Evolutionary conservation across 2,329 filamentous ascomycete genomes (phyloP).

Genomic region (Neofusicoccum cordaticola): DNA sequence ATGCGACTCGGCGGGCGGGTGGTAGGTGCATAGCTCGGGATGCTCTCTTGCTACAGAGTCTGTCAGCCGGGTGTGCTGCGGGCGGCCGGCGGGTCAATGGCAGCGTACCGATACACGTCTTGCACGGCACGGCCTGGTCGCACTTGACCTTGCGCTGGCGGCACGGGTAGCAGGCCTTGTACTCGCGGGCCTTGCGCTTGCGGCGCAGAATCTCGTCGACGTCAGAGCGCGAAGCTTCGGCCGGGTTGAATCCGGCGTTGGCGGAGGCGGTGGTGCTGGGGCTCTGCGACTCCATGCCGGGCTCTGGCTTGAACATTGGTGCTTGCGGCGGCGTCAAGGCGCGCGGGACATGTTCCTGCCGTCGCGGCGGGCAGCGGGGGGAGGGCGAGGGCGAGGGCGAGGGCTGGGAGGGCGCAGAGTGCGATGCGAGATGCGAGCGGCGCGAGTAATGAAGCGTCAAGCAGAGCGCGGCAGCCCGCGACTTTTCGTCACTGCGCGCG

Average conservation of each 20-base stretch:
- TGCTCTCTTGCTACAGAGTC: conserved; percentile 39
- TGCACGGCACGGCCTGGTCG: conserved; percentile 48
- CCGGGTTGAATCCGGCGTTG: conserved; percentile 2
- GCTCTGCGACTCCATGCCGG: conserved; percentile 17
- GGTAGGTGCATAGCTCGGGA: conserved; percentile 49
- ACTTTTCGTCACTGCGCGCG: conserved; percentile 7
- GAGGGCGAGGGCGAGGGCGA: background rate
- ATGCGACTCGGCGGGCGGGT: conserved; percentile 39
- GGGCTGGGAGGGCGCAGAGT: background rate
- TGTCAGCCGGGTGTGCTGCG: background rate
- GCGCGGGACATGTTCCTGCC: conserved; percentile 8
- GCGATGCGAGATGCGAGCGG: background rate
- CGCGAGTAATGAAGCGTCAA: background rate
- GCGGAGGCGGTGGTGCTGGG: conserved; percentile 11
- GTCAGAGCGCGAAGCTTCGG: conserved; percentile 41
- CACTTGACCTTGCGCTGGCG: conserved; percentile 48
- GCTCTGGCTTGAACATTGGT: conserved; percentile 8
- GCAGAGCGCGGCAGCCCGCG: background rate
- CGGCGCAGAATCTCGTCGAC: conserved; percentile 50
- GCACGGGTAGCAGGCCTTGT: conserved; percentile 51
- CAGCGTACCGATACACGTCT: conserved; percentile 45
- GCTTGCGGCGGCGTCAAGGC: background rate
- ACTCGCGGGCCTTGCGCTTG: conserved; percentile 51
- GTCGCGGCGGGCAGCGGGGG: background rate
- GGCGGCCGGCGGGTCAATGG: background rate